Evolutionary conservation across 2,329 filamentous ascomycete species (phyloP).

Genomic region (Bipolaris oryzae): DNA sequence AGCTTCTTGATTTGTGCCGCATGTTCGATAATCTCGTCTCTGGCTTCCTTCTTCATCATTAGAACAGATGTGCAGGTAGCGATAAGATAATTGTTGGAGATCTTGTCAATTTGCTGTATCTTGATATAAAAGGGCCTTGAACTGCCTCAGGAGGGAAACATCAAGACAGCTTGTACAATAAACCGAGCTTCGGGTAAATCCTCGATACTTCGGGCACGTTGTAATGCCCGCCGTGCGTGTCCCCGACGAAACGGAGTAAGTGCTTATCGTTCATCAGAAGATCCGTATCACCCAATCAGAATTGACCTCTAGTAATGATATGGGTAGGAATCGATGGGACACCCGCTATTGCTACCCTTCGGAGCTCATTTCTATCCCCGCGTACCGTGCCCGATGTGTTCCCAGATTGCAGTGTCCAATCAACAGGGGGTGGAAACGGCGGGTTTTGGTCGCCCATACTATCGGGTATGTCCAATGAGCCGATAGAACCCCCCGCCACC

Average conservation of each 20-base stretch:
- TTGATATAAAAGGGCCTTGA: not conserved
- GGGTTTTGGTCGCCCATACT: not conserved
- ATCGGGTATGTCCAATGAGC: not conserved
- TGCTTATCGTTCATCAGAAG: not conserved
- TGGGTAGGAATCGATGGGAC: not conserved
- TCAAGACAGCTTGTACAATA: not conserved
- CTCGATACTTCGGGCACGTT: not conserved
- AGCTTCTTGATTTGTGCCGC: conserved; percentile 1
- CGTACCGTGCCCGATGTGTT: not conserved
- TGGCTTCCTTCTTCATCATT: conserved; percentile 3
- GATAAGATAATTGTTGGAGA: not conserved
- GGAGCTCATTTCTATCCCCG: not conserved
- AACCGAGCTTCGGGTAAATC: not conserved
- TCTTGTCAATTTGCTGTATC: not conserved
- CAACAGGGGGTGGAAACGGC: not conserved
- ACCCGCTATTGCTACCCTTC: not conserved
- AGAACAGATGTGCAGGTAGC: not conserved
- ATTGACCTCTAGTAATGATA: not conserved
- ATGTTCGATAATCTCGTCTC: conserved; percentile 3
- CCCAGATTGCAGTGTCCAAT: not conserved
- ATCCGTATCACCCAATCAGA: not conserved
- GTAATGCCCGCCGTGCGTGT: conserved; percentile 1
- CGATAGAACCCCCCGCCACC: not conserved
- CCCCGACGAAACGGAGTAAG: not conserved
- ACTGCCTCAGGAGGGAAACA: not conserved